Evolutionary conservation across 2,329 filamentous ascomycete genomes (phyloP), one percentile per base, ranked within the genome.

Genomic region (Emericellopsis atlantica): DNA sequence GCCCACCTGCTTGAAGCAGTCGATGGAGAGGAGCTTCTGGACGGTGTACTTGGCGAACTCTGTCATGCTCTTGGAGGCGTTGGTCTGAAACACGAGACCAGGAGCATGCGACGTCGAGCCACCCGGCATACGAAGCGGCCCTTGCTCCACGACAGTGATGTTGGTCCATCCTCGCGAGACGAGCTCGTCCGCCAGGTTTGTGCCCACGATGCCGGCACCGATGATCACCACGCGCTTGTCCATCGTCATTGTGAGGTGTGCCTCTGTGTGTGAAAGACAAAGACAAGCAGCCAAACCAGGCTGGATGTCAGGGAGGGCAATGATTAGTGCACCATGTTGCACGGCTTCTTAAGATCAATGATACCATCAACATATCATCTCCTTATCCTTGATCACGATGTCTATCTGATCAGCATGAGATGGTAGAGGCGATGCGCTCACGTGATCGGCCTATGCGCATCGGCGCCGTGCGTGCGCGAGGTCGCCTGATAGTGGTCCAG

Each of bases 81-180:
- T 79, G 7, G 73, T 79, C 51, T 81, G 76, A 49, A 79, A 81
- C 0, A 81, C 76, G 4, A 81, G 64, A 1, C 76, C 76, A 0
- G 76, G 76, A 5, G 76, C 76, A 46, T 81, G 76, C 6, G 76
- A 80, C 6, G 77, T 80, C 23, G 77, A 81, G 36, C 76, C 76
- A 22, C 77, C 76, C 0, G 76, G 76, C 66, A 80, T 71, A 43
- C 64, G 59, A 46, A 81, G 54, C 3, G 76, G 76, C 0, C 76
- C 76, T 54, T 81, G 76, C 47, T 81, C 76, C 46, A 81, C 59
- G 39, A 81, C 76, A 15, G 76, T 80, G 54, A 81, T 76, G 53
- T 79, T 57, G 41, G 54, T 68, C 75, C 76, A 81, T 61, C 77
- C 77, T 50, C 74, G 68, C 21, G 65, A 64, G 48, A 76, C 65